Evolutionary conservation across 805 yeast genomes (phyloP).

Genomic region (Sugiyamaella valdiviana): DNA sequence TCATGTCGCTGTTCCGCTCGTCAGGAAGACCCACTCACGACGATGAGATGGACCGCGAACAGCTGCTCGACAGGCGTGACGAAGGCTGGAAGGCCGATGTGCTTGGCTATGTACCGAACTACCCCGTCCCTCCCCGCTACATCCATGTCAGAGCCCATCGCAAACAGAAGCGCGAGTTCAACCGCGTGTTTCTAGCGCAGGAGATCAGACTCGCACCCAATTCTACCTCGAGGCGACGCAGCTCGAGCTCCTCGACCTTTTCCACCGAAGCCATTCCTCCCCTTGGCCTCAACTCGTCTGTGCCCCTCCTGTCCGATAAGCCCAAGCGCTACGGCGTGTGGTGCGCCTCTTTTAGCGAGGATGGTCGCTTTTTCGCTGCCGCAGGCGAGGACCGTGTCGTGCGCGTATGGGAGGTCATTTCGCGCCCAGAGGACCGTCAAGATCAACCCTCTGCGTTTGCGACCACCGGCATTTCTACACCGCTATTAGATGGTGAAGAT

Average conservation of each 20-base stretch:
- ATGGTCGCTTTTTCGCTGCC: conserved; percentile 77
- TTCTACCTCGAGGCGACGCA: background rate
- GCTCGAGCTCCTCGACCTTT: conserved; percentile 2
- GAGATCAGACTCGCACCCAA: conserved; percentile 20
- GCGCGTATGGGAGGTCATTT: conserved; percentile 72
- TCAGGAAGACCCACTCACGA: conserved; percentile 21
- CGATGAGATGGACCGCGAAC: conserved; percentile 13
- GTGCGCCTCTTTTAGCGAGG: conserved; percentile 63
- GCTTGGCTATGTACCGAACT: conserved; percentile 25
- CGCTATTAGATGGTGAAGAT: background rate
- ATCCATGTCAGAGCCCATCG: conserved; percentile 30
- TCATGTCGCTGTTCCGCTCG: conserved; percentile 18
- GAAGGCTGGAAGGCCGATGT: conserved; percentile 31
- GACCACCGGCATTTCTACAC: background rate
- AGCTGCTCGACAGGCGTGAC: conserved; percentile 15
- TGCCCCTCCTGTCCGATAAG: background rate
- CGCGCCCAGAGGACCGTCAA: conserved; percentile 66
- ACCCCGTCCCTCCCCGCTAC: conserved; percentile 29
- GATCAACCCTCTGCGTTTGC: conserved; percentile 27
- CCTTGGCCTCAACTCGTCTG: background rate
- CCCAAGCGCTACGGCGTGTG: conserved; percentile 49
- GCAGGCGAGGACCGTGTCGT: conserved; percentile 73
- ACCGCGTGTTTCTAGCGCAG: conserved; percentile 32
- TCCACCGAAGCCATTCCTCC: background rate
- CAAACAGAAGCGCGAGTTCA: conserved; percentile 27